Base-by-base conservation (phyloP, 1,284 basidiomycete species). In the Taiwanofungus camphoratus region DNA sequence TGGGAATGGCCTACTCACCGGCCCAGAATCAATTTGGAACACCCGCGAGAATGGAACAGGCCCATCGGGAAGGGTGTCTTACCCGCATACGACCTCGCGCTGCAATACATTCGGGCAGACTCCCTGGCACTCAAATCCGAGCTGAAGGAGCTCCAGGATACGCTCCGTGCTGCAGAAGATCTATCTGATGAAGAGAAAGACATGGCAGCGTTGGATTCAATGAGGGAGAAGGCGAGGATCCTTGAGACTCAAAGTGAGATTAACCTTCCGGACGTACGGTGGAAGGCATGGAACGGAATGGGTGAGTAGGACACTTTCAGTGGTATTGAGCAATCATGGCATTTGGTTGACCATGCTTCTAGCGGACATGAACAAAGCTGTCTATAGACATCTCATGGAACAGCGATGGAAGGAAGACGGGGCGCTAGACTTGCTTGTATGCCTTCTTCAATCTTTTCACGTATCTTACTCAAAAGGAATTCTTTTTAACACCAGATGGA, bases 371-470 rank as follows among this genome's bases (percentile, higher is more conserved):
- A 67, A 57, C 20, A 71, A 77, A 49, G 73, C 79, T 0, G 79
- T 88, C 1, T 86, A 92, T 60, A 76, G 92, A 16, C 79, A 89
- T 60, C 68, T 98, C 18, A 68, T 87, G 3, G 90, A 97, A 65
- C 78, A 88, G 52, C 71, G 75, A 46, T 98, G 95, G 95, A 74
- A 87, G 39, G 80, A 82, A 44, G 78, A 89, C 27, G 93, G 94
- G 5, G 73, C 76, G 31, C 69, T 96, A 36, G 92, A 95, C 58
- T 69, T 92, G 33, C 67, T 96, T 61, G 89, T 91, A 48, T 34
- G 84, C 68, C n/a, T 2, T 12, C 2, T 39, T 15, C 21, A 11
- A 23, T 37, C 16, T 15, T 18, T n/a, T 12, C 19, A 16, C 13
- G 23, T 12, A 11, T 24, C 11, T 24, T 9, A 15, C 8, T 9